A percentile compares a stretch with the other conserved stretches of the same genome.
These are phyloP conservation scores for Aurantiochytrium sp. DNA, from an alignment of 108 stramenopile species.

Conservation along the genomic window DNA sequence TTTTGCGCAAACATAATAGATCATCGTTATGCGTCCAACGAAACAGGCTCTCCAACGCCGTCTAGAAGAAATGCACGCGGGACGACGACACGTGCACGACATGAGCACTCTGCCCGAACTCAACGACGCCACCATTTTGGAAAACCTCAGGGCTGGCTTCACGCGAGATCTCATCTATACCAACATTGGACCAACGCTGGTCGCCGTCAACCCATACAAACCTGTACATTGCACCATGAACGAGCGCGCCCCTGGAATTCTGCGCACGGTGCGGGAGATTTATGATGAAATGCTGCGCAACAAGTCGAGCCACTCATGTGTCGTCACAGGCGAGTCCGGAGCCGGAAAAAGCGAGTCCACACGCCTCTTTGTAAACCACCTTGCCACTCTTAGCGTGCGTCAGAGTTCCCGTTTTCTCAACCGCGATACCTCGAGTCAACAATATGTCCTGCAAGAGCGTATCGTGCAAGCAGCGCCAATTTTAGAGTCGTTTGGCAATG, in stretches of 20 bases:
- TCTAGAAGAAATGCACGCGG: not conserved
- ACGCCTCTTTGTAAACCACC: conserved; percentile 57
- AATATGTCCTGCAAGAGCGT: conserved; percentile 79
- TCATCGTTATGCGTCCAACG: not conserved
- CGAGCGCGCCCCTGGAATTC: conserved; percentile 76
- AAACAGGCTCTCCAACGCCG: not conserved
- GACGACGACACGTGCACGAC: not conserved
- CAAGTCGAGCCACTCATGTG: conserved; percentile 36
- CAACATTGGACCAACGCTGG: conserved; percentile 29
- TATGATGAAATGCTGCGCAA: conserved; percentile 79
- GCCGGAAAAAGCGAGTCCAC: conserved; percentile 64
- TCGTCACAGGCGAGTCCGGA: conserved; percentile 61
- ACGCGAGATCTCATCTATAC: conserved; percentile 41
- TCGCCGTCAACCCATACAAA: conserved; percentile 50
- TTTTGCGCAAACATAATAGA: not conserved
- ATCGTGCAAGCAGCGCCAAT: conserved; percentile 92
- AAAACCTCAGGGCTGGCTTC: conserved; percentile 41
- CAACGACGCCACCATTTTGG: conserved; percentile 50
- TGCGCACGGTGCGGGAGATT: conserved; percentile 74
- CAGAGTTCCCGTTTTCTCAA: not conserved
- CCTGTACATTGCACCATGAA: conserved; percentile 39
- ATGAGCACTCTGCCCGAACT: conserved; percentile 51
- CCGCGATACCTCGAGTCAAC: not conserved
- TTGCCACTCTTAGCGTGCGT: conserved; percentile 28
- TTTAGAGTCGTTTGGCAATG: conserved; percentile 98